Conservation (phyloP, 1,284 basidiomycete genomes). For the Schizophyllum commune region DNA sequence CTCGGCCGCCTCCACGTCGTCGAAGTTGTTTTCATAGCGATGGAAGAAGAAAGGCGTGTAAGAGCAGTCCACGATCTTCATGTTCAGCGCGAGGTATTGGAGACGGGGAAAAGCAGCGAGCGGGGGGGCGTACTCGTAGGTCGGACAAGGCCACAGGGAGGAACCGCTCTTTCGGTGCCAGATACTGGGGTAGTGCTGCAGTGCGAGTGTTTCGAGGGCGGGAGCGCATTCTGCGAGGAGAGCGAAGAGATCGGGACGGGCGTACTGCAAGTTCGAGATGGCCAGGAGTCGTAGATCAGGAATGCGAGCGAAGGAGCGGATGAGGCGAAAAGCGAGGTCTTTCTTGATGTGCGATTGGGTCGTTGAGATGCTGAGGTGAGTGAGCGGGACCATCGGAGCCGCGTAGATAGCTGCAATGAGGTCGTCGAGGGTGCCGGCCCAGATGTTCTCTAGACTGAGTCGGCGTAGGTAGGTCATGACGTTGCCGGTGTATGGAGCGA, state of each 20-base stretch:
- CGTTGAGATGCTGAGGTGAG: neutral
- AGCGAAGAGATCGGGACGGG: neutral
- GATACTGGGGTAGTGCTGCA: neutral
- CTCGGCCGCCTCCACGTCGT: neutral
- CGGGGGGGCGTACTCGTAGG: slow-evolving; percentile 12
- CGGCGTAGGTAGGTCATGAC: neutral
- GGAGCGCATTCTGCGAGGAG: neutral
- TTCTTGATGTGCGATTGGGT: neutral
- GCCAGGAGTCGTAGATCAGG: neutral
- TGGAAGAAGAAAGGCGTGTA: neutral
- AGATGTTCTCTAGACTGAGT: neutral
- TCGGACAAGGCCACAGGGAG: neutral
- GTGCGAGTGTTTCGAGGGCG: neutral
- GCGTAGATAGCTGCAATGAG: neutral
- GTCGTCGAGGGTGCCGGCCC: neutral
- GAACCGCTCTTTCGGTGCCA: neutral
- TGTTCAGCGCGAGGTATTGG: neutral
- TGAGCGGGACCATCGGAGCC: neutral
- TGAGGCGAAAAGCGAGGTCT: neutral
- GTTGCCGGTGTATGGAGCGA: neutral
- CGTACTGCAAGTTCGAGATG: neutral
- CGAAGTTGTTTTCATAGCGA: neutral
- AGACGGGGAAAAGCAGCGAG: slow-evolving; percentile 5
- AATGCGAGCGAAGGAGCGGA: neutral
- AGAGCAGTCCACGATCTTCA: neutral